These are phyloP conservation scores for Calendula officinalis DNA, from an alignment of 129 eudicot genomes.

Conservation along the genomic window DNA sequence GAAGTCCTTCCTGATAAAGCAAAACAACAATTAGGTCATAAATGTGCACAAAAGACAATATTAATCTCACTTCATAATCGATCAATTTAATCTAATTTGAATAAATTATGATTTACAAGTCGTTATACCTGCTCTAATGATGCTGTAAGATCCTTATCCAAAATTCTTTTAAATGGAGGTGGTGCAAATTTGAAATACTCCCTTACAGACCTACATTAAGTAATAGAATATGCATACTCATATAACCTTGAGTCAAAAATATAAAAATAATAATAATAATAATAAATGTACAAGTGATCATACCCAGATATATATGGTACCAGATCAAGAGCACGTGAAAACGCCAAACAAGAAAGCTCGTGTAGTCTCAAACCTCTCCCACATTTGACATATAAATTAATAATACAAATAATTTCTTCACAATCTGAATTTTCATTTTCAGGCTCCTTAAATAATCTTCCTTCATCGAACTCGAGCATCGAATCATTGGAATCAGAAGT, in stretches of 20 bases:
- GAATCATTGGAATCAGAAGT: conserved; percentile 35
- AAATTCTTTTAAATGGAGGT: conserved; percentile 69
- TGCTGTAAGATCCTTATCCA: conserved; percentile 25
- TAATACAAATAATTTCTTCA: conserved; percentile 33
- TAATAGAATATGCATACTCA: neutral
- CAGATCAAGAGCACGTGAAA: conserved; percentile 75
- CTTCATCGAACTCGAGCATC: conserved; percentile 50
- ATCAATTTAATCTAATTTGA: neutral
- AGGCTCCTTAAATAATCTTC: conserved; percentile 38
- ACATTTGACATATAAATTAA: conserved; percentile 46
- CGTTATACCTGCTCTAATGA: conserved; percentile 44
- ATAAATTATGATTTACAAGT: conserved; percentile 1
- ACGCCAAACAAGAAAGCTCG: conserved; percentile 85
- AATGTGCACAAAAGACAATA: conserved; percentile 5
- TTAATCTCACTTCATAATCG: conserved; percentile 10
- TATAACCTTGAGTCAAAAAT: neutral
- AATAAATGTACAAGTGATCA: conserved; percentile 8
- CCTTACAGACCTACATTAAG: conserved; percentile 57
- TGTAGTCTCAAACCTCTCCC: conserved; percentile 75
- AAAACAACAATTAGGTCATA: conserved; percentile 11
- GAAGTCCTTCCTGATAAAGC: conserved; percentile 43
- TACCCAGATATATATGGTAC: conserved; percentile 70
- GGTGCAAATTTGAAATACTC: conserved; percentile 68
- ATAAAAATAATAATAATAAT: neutral
- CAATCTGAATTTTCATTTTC: conserved; percentile 42